Base-by-base conservation (phyloP, 768 basidiomycete genomes). In the Floccularia luteovirens region DNA sequence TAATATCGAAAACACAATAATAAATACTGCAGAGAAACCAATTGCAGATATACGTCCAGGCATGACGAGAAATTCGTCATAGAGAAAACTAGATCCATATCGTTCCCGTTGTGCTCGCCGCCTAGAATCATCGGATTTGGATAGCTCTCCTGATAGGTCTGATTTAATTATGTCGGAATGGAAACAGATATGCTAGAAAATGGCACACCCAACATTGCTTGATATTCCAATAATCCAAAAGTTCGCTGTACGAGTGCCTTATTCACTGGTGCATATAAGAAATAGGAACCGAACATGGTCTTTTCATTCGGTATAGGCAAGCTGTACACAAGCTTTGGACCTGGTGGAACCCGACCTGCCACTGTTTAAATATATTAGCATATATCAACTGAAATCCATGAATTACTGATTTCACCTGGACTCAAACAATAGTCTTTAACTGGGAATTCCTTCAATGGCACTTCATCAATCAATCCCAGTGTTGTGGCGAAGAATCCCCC, bases 21-120 rank as follows among this genome's bases (percentile, higher is more conserved):
- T 48, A 10, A 71, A 36, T 13, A 52, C 51, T 6, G 67, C 28
- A n/a, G 70, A 14, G 64, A 10, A 67, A 40, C 1, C 70, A 10
- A 4, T 70, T 32, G 10, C 74, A 66, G n/a, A 61, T 50, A 3
- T 77, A 3, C 17, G 53, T 55, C 24, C 62, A 3, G 59, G 53
- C 36, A 61, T 66, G 3, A 58, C 62, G 46, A 74, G n/a, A 42
- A 84, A 83, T 57, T 93, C 90, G 37, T 79, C 77, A 55, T 92
- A 94, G 32, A 63, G 63, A 66, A 96, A 90, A 2, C 71, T 52
- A 0, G 76, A 63, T 4, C 88, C 92, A 51, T 93, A 92, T 34
- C 56, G 53, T 31, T 45, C 48, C 31, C 49, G 52, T 40, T 57
- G 48, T 12, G 54, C 45, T 10, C n/a, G n/a, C n/a, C n/a, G n/a